Evolutionary conservation across 177 flowering plant species (phyloP), one percentile per base, ranked within the genome.

Genomic region (Vitis hybrid): DNA sequence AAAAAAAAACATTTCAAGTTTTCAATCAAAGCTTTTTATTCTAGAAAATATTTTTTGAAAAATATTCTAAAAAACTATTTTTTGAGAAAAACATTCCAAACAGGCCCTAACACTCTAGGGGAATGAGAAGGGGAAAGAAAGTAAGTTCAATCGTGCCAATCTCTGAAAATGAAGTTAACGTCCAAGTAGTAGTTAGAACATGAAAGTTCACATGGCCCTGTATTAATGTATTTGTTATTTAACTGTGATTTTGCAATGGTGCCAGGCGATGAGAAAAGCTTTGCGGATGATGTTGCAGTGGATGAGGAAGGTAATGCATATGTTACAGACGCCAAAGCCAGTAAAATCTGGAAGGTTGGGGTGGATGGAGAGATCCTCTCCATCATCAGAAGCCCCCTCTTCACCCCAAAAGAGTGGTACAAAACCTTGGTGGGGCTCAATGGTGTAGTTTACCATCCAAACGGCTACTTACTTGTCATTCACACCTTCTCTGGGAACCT

Each of bases 241-340:
- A 17, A 17, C 1, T 70, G 52, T 3, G 30, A 8, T 17, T 52
- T 21, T 17, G 46, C 11, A 15, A 20, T 58, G 46, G 55, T 2
- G 71, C 77, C 58, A 85, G 97, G 77, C 20, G 84, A 87, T 58
- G 98, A 71, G 74, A 89, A 89, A 72, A 51, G 91, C 17, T 79
- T 90, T 1, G 97, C 93, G 12, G 96, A 95, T 54, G 99, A 92
- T 76, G 96, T 93, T 8, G 91, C 98, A 1, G 90, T 92, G 0
- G 98, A 95, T 68, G 82, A 72, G 61, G 90, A 88, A 14, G 99
- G 99, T 32, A 91, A 85, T 70, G 90, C 97, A 0, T 95, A 93
- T 54, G 80, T 95, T 0, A 95, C 99, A 0, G 99, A 95, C 66
- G 81, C 80, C 4, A 88, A 73, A 72, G 74, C 35, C 20, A 86